These are phyloP conservation scores for Rhizoclosmatium globosum DNA, from an alignment of 192 early-diverging fungal genomes.

Conservation along the genomic window DNA sequence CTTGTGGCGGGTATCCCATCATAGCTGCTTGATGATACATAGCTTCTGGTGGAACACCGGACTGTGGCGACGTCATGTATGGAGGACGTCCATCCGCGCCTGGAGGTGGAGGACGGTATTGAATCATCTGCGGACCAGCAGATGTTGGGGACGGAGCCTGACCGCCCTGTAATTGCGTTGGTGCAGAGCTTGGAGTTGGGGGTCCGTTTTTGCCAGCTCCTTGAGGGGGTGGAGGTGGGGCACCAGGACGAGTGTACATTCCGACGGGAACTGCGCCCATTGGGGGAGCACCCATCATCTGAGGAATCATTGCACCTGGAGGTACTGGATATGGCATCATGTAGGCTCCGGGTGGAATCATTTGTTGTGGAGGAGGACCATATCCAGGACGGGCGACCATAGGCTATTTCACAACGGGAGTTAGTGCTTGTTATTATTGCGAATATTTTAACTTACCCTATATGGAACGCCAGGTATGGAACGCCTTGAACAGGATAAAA, in stretches of 20 bases:
- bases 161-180: conserved; percentile 10
- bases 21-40: conserved; percentile 25
- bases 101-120: conserved; percentile 5
- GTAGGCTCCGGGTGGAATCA: conserved; percentile 32
- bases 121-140: not conserved
- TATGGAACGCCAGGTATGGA: conserved; percentile 27
- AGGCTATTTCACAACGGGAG: conserved; percentile 6
- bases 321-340: conserved; percentile 33
- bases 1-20: conserved; percentile 31
- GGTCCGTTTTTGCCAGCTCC: conserved; percentile 11
- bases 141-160: not conserved
- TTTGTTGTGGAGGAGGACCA: conserved; percentile 23
- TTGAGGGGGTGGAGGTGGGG: conserved; percentile 9
- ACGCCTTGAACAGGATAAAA: conserved; percentile 16
- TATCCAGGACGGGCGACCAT: conserved; percentile 37
- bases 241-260: conserved; percentile 7
- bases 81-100: conserved; percentile 11
- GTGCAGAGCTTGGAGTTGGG: conserved; percentile 13
- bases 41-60: not conserved
- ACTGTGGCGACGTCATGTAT: not conserved
- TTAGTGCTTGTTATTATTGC: not conserved
- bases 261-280: not conserved
- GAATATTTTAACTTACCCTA: conserved; percentile 11
- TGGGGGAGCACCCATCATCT: conserved; percentile 36
- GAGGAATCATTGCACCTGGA: conserved; percentile 33